These are phyloP conservation scores for Teratosphaeria zuluensis DNA, from an alignment of 2,329 filamentous ascomycete genomes.

Conservation along the genomic window DNA sequence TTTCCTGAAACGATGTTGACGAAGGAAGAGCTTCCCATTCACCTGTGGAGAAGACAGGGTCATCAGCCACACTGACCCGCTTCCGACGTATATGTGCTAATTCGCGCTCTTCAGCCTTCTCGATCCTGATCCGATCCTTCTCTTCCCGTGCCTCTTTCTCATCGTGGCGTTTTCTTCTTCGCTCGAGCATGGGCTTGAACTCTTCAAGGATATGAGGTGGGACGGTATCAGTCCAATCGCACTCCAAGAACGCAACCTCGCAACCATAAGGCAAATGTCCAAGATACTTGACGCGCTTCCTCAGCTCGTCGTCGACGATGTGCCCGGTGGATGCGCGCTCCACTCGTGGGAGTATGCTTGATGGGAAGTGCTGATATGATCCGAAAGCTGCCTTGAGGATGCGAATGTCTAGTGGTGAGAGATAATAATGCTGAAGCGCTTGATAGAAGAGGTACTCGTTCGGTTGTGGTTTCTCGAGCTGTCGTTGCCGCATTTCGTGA, in stretches of 20 bases:
- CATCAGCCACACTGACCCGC: slow-evolving; percentile 43
- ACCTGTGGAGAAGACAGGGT: slow-evolving; percentile 19
- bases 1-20: background rate
- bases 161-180: slow-evolving; percentile 62
- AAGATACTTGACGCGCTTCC: slow-evolving; percentile 78
- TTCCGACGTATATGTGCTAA: slow-evolving; percentile 59
- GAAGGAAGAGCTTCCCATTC: slow-evolving; percentile 4
- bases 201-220: slow-evolving; percentile 61
- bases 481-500: slow-evolving; percentile 36
- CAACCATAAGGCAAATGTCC: slow-evolving; percentile 82
- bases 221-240: slow-evolving; percentile 89
- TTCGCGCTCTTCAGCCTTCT: slow-evolving; percentile 63
- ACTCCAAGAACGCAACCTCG: slow-evolving; percentile 82
- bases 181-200: slow-evolving; percentile 68
- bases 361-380: slow-evolving; percentile 70
- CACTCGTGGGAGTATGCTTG: slow-evolving; percentile 74
- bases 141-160: slow-evolving; percentile 84
- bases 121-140: slow-evolving; percentile 70
- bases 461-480: slow-evolving; percentile 34
- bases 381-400: slow-evolving; percentile 86
- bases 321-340: slow-evolving; percentile 85
- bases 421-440: slow-evolving; percentile 75
- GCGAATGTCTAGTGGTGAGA: slow-evolving; percentile 82
- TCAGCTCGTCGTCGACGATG: slow-evolving; percentile 72
- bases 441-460: slow-evolving; percentile 78